These are phyloP conservation scores for Parmelia sp. DNA, from an alignment of 495 filamentous ascomycete species.

Conservation along the genomic window DNA sequence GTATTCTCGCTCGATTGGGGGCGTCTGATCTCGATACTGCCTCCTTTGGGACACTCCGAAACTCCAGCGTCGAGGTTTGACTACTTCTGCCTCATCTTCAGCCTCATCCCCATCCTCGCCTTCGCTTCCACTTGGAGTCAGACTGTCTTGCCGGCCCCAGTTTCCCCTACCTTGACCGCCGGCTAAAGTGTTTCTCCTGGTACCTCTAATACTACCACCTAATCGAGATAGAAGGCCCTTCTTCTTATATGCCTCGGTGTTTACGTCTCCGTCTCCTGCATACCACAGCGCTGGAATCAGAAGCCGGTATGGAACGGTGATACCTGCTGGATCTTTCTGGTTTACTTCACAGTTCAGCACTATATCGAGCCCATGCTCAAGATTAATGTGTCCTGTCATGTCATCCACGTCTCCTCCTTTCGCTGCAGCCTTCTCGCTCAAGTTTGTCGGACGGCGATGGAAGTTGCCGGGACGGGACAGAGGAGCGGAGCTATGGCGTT, in stretches of 20 bases:
- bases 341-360: constrained; percentile 81
- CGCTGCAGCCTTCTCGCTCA: constrained; percentile 52
- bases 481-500: constrained; percentile 23
- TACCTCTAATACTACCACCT: constrained; percentile 17
- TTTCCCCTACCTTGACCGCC: constrained; percentile 22
- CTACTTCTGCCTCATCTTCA: not conserved
- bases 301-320: constrained; percentile 78
- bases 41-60: constrained; percentile 21
- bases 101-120: constrained; percentile 10
- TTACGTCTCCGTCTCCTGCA: constrained; percentile 39
- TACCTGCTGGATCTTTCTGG: constrained; percentile 77
- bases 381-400: constrained; percentile 46
- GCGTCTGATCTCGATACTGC: constrained; percentile 24
- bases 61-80: constrained; percentile 22
- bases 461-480: constrained; percentile 46
- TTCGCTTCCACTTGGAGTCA: constrained; percentile 22
- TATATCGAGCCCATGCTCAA: constrained; percentile 76
- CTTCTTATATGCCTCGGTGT: constrained; percentile 16
- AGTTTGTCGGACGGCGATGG: constrained; percentile 65
- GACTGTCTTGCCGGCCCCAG: constrained; percentile 21
- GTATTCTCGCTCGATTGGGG: constrained; percentile 10
- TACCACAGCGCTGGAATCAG: constrained; percentile 71
- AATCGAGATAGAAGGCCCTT: constrained; percentile 20
- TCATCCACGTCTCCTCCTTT: constrained; percentile 36
- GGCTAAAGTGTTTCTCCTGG: constrained; percentile 16